phyloP scores from a whole-genome alignment of 768 basidiomycete genomes.

The Termitomyces sp. region DNA sequence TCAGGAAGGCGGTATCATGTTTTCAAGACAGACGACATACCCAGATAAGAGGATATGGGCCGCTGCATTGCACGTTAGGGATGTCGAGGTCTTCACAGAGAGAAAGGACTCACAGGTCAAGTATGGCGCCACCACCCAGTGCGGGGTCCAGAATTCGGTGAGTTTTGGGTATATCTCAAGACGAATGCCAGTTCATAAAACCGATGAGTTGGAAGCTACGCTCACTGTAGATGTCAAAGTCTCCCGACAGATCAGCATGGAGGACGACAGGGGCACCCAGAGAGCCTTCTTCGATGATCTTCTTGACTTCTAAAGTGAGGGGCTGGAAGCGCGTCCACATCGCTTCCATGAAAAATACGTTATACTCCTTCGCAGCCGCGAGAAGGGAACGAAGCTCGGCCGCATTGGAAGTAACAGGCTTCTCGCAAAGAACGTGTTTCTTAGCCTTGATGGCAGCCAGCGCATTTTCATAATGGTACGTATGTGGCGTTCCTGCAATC shows the following conservation, averaged over 20 bases:
- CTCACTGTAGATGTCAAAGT: constrained; percentile 66
- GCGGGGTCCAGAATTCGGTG: constrained; percentile 77
- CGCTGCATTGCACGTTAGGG: constrained; percentile 37
- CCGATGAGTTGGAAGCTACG: neutral
- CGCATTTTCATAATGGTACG: constrained; percentile 76
- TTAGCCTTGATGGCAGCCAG: constrained; percentile 71
- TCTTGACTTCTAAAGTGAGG: constrained; percentile 59
- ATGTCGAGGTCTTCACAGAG: neutral
- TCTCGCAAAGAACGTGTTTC: constrained; percentile 88
- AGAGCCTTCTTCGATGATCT: constrained; percentile 55
- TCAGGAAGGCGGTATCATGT: neutral
- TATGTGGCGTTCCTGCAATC: constrained; percentile 73
- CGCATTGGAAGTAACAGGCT: constrained; percentile 77
- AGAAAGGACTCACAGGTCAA: constrained; percentile 65
- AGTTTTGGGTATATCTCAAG: constrained; percentile 57
- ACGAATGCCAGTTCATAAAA: neutral
- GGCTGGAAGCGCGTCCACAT: constrained; percentile 87
- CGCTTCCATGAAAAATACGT: constrained; percentile 90
- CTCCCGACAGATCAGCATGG: constrained; percentile 72
- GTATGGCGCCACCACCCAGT: constrained; percentile 78
- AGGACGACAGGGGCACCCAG: constrained; percentile 65
- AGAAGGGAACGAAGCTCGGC: constrained; percentile 75
- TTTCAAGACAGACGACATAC: constrained; percentile 30
- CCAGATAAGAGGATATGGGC: constrained; percentile 83
- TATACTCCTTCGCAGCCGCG: constrained; percentile 67